Evolutionary conservation across 805 yeast genomes (phyloP).

Genomic region (Metahyphopichia silvanorum): DNA sequence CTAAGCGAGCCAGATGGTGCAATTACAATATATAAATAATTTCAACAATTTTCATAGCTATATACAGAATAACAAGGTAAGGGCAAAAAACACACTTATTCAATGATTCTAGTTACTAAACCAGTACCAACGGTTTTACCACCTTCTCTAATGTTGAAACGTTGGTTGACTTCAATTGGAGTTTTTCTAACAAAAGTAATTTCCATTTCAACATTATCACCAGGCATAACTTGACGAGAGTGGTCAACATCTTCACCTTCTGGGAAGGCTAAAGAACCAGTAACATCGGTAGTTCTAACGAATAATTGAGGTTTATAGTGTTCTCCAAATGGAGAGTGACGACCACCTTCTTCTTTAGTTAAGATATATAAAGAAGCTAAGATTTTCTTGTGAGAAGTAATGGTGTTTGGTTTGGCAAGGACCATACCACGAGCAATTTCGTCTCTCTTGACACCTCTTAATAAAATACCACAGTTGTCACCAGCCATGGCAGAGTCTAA

Average conservation of each 20-base stretch:
- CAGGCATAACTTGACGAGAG: conserved; percentile 91
- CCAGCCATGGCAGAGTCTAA: conserved; percentile 98
- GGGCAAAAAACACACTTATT: conserved; percentile 29
- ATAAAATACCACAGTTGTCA: conserved; percentile 96
- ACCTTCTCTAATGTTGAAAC: conserved; percentile 99
- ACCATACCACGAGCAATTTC: conserved; percentile 98
- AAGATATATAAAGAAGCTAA: conserved; percentile 90
- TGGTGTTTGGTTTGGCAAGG: conserved; percentile 86
- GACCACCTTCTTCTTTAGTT: conserved; percentile 98
- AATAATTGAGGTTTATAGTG: conserved; percentile 98
- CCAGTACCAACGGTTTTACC: conserved; percentile 99
- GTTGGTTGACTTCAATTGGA: conserved; percentile 93
- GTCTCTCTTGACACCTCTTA: conserved; percentile 98
- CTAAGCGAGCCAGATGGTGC: too few species aligned
- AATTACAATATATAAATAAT: too few species aligned
- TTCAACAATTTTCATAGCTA: too few species aligned
- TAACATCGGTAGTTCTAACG: conserved; percentile 94
- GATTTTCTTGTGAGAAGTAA: conserved; percentile 90
- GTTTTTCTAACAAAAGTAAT: conserved; percentile 87
- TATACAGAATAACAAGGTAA: conserved; percentile 5
- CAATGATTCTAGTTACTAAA: conserved; percentile 87
- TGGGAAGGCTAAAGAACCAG: conserved; percentile 89
- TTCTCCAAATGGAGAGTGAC: conserved; percentile 95
- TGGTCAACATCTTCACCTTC: conserved; percentile 68
- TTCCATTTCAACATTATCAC: conserved; percentile 97